Conservation (phyloP, 2,329 filamentous ascomycete genomes). For the Lachnellula subtilissima region DNA sequence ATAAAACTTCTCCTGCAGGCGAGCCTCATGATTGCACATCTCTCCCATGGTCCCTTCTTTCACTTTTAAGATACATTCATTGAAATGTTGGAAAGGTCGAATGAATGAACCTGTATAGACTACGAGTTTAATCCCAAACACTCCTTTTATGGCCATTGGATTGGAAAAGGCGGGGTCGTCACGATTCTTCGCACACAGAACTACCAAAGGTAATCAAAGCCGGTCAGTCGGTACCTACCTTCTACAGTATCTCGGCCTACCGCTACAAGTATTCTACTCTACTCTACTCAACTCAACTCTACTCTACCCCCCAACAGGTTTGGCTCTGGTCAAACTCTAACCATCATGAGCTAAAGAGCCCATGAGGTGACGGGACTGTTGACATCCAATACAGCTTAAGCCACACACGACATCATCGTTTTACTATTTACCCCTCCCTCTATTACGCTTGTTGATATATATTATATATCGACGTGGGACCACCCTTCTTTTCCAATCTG, state of each 20-base stretch:
- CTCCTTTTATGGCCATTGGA: too few relatives aligned
- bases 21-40: not conserved
- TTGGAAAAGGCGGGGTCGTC: too few relatives aligned
- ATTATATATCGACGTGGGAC: not conserved
- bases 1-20: not conserved
- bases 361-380: not conserved
- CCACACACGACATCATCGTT: constrained; percentile 13
- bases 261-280: too few relatives aligned
- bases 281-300: too few relatives aligned
- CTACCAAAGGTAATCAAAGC: not conserved
- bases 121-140: too few relatives aligned
- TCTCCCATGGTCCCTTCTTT: not conserved
- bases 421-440: not conserved
- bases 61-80: too few relatives aligned
- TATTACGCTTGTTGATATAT: not conserved
- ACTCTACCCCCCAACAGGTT: not conserved
- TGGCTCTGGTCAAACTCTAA: not conserved
- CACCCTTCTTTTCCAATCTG: too few relatives aligned
- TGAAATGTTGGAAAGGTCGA: too few relatives aligned
- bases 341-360: not conserved
- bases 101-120: too few relatives aligned
- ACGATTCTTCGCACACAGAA: not conserved
- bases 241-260: not conserved
- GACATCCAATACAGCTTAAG: not conserved
- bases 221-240: not conserved